phyloP scores from a whole-genome alignment of 2,329 filamentous ascomycete species.

The Ceratocystis eucalypticola region DNA sequence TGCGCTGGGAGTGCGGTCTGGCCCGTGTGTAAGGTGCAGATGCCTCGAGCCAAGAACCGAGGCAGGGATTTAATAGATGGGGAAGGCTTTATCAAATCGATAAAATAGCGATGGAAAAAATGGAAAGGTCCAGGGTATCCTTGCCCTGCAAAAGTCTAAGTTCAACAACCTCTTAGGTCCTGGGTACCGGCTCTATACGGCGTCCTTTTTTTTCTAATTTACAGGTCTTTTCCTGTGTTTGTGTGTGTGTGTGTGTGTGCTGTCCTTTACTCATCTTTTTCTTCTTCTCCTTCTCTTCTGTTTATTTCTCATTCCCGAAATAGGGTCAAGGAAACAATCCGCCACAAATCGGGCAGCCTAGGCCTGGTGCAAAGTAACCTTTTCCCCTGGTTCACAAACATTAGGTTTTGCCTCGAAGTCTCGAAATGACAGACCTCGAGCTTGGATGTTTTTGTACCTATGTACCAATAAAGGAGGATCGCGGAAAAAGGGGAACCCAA shows the following conservation, averaged over 20 bases:
- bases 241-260: not conserved
- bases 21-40: not conserved
- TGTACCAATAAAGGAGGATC: not conserved
- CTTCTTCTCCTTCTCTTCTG: too few relatives aligned
- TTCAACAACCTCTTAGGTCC: not conserved
- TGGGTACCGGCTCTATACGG: not conserved
- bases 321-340: not conserved
- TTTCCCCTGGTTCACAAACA: not conserved
- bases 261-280: too few relatives aligned
- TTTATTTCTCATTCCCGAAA: too few relatives aligned
- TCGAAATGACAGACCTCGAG: not conserved
- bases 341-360: not conserved
- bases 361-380: not conserved
- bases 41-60: not conserved
- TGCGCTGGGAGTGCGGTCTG: constrained; percentile 4
- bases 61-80: constrained; percentile 1
- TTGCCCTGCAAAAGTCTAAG: not conserved
- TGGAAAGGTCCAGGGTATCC: not conserved
- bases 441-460: not conserved
- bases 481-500: not conserved
- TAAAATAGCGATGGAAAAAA: not conserved
- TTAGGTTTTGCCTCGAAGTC: constrained; percentile 1
- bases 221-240: not conserved
- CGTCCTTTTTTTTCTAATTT: not conserved
- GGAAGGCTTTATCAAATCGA: not conserved